Conservation (phyloP, 2,329 filamentous ascomycete genomes). For the Beauveria varroae region DNA sequence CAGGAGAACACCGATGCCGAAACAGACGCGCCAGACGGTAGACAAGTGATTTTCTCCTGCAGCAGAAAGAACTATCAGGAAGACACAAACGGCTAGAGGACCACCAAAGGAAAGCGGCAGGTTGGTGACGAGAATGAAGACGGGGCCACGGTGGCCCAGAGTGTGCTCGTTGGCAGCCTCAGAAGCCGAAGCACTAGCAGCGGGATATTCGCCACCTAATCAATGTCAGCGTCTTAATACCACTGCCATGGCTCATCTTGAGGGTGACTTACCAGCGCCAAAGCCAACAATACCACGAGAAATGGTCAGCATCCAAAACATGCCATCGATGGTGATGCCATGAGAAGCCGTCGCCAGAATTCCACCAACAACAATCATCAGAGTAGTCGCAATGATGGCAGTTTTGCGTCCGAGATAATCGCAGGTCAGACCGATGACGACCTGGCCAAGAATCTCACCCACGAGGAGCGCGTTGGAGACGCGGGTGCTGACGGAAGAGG, state of each 20-base stretch:
- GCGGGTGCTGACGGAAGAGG: conserved; percentile 29
- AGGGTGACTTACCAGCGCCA: conserved; percentile 24
- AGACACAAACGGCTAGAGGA: conserved; percentile 33
- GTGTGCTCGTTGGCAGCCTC: conserved; percentile 41
- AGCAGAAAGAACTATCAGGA: conserved; percentile 37
- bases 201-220: conserved; percentile 36
- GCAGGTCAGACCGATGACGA: conserved; percentile 34
- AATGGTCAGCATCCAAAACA: conserved; percentile 47
- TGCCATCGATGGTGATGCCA: conserved; percentile 36
- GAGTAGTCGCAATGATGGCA: conserved; percentile 38
- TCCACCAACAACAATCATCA: conserved; percentile 38
- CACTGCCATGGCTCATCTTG: background rate
- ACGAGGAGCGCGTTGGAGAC: conserved; percentile 34
- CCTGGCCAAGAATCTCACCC: conserved; percentile 35
- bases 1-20: conserved; percentile 39
- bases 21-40: conserved; percentile 41
- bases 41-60: conserved; percentile 26
- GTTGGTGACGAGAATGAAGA: conserved; percentile 41
- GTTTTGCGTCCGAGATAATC: conserved; percentile 41
- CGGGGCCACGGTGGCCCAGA: conserved; percentile 29
- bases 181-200: conserved; percentile 36
- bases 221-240: background rate
- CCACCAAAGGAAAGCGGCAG: conserved; percentile 25
- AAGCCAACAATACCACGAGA: conserved; percentile 42
- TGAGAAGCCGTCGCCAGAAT: conserved; percentile 39